These are phyloP conservation scores for Ormosia emarginata DNA, from an alignment of 306 rosid species.

Conservation along the genomic window DNA sequence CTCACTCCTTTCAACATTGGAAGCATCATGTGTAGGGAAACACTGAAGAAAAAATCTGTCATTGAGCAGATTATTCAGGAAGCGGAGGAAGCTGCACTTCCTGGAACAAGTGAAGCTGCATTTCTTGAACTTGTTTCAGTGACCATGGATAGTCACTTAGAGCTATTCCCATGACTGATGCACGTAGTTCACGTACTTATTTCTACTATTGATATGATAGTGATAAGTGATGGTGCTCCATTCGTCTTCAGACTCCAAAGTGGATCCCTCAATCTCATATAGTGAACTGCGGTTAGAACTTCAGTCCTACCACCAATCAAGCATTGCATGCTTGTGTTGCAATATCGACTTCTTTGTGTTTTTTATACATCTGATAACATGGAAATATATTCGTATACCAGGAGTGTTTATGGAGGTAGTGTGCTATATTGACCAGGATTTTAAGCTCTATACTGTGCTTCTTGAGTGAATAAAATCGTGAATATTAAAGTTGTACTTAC, in stretches of 20 bases:
- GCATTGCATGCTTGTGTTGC: constrained; percentile 5
- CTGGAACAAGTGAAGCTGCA: constrained; percentile 44
- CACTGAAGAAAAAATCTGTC: constrained; percentile 47
- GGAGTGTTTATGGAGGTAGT: constrained; percentile 12
- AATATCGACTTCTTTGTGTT: neutral
- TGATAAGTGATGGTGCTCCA: constrained; percentile 4
- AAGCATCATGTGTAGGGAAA: constrained; percentile 61
- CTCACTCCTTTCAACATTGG: constrained; percentile 63
- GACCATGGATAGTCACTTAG: constrained; percentile 49
- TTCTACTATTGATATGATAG: neutral
- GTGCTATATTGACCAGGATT: constrained; percentile 12
- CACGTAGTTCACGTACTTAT: neutral
- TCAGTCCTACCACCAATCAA: neutral
- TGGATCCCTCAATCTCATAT: neutral
- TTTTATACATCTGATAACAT: neutral
- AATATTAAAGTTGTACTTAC: neutral
- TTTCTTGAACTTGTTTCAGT: constrained; percentile 50
- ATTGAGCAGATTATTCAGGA: constrained; percentile 55
- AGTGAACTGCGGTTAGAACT: constrained; percentile 7
- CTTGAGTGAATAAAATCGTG: neutral
- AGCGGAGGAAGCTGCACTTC: constrained; percentile 47
- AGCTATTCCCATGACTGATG: constrained; percentile 25
- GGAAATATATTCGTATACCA: constrained; percentile 7
- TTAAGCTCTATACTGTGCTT: neutral
- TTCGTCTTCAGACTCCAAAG: neutral